These are phyloP conservation scores for Medicago ruthenica DNA, from an alignment of 306 rosid species.

Conservation along the genomic window DNA sequence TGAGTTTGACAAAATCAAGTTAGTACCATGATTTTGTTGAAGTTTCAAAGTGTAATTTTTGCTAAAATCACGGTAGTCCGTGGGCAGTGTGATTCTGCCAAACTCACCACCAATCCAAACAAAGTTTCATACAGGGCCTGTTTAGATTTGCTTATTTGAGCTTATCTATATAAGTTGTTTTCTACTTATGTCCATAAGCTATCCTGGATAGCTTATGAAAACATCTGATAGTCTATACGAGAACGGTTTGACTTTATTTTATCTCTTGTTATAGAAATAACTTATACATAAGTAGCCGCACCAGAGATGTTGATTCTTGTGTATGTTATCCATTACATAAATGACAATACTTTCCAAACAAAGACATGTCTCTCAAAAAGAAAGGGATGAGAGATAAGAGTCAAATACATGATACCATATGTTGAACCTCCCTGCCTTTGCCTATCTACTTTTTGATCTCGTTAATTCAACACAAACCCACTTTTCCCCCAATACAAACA, in stretches of 20 bases:
- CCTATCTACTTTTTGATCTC: neutral
- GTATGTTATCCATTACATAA: neutral
- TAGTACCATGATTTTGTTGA: neutral
- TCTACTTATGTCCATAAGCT: too few relatives aligned
- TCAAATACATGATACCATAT: conserved; percentile 8
- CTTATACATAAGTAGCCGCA: neutral
- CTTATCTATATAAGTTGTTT: neutral
- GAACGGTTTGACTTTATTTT: too few relatives aligned
- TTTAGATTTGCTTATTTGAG: neutral
- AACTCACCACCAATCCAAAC: neutral
- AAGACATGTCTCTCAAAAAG: neutral
- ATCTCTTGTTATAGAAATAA: too few relatives aligned
- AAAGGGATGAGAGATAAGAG: neutral
- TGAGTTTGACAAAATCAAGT: neutral
- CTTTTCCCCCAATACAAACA: neutral
- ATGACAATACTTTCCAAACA: neutral
- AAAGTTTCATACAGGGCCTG: neutral
- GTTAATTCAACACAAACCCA: neutral
- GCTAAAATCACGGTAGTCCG: neutral
- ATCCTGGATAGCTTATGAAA: too few relatives aligned
- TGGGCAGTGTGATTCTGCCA: neutral
- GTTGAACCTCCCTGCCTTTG: neutral
- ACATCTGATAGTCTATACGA: too few relatives aligned
- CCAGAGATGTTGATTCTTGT: neutral
- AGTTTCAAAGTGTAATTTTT: neutral